Evolutionary conservation across 208 protist genomes (phyloP).

Genomic region (Novymonas esmeraldas): DNA sequence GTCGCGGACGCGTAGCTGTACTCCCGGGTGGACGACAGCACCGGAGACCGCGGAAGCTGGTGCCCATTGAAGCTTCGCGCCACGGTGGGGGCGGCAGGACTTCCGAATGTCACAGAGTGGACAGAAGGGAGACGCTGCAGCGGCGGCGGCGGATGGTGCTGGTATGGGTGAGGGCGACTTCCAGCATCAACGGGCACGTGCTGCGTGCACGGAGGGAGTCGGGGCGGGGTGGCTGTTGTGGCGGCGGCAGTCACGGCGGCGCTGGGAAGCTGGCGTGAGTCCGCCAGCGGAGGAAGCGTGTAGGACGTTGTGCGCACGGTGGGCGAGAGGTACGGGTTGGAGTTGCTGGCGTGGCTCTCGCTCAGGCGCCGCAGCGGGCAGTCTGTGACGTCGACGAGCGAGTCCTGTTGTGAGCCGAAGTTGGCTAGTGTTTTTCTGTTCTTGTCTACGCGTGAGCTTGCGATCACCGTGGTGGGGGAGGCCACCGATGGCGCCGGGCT

Average conservation of each 20-base stretch:
- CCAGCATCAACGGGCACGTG: not conserved
- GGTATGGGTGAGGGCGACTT: not conserved
- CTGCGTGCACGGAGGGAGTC: not conserved
- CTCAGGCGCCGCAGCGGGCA: not conserved
- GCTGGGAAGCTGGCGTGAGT: not conserved
- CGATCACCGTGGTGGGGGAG: not conserved
- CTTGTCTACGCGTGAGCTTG: slow-evolving; percentile 16
- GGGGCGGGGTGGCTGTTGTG: not conserved
- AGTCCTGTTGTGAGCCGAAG: not conserved
- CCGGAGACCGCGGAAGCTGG: not conserved
- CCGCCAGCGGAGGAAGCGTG: not conserved
- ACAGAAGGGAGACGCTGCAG: not conserved
- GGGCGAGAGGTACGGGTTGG: not conserved
- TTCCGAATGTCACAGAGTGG: not conserved
- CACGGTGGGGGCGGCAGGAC: no score
- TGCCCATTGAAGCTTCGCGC: not conserved
- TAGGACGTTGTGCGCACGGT: not conserved
- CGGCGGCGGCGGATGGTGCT: not conserved
- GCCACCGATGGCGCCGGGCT: not conserved
- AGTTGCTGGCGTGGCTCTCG: not conserved
- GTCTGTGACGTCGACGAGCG: not conserved
- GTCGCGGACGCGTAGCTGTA: slow-evolving; percentile 14
- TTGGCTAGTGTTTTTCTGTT: not conserved
- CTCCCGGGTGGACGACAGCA: not conserved
- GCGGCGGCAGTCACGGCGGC: not conserved